Conservation (phyloP, 2,329 filamentous ascomycete species). For the Ascochyta lentis region DNA sequence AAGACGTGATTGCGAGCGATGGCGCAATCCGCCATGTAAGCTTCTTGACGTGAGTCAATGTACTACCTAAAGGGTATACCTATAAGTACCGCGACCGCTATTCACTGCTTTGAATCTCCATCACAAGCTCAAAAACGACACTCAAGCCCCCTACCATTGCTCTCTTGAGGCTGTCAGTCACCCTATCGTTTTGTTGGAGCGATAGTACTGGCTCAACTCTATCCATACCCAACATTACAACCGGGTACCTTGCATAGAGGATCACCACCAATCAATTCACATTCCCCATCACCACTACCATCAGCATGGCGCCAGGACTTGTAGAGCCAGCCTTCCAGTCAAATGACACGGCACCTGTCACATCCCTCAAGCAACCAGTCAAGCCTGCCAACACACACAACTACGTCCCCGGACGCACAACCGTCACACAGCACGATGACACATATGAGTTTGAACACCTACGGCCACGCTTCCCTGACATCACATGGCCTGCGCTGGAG, state of each 20-base stretch:
- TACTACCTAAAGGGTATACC: conserved; percentile 3
- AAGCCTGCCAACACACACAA: conserved; percentile 39
- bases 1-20: conserved; percentile 45
- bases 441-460: conserved; percentile 61
- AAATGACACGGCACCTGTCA: conserved; percentile 11
- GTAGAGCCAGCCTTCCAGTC: conserved; percentile 35
- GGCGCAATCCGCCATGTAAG: conserved; percentile 36
- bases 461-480: conserved; percentile 59
- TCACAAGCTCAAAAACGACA: not conserved
- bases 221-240: not conserved
- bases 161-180: not conserved
- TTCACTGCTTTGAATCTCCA: not conserved
- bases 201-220: not conserved
- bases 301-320: conserved; percentile 44
- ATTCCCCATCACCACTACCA: conserved; percentile 1
- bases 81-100: conserved; percentile 21
- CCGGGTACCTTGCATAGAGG: conserved; percentile 9
- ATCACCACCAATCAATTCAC: not conserved
- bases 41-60: conserved; percentile 17
- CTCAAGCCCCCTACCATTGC: not conserved
- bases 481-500: conserved; percentile 59
- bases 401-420: conserved; percentile 58
- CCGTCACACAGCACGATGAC: conserved; percentile 53
- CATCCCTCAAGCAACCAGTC: conserved; percentile 19
- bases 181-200: not conserved